Base-by-base conservation (phyloP, 169 alveolate genomes). In the Perkinsus marinus region DNA sequence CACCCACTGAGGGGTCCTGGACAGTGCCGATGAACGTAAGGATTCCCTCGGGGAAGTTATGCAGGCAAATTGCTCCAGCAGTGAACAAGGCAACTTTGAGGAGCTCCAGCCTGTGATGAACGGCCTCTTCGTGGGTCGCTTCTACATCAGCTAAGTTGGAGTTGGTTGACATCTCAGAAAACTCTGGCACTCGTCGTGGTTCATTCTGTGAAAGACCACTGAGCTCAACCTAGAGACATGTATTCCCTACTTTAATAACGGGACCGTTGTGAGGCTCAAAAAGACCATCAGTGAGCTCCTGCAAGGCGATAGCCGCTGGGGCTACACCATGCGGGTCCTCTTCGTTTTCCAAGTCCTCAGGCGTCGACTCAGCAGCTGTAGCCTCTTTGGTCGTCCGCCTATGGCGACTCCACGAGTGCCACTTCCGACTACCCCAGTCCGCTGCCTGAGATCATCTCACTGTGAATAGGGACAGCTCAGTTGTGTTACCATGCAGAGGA, bases 41-140 rank as follows among this genome's bases (percentile, higher is more conserved):
- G 36, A 91, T 22, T n/a, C 93, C 93, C 34, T 91, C 93, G 30
- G 93, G 93, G 68, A 91, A 91, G 90, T 91, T 91, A 89, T 91
- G 93, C 39, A 91, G 69, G 36, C 91, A 68, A 68, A 91, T 69
- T 6, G 93, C 93, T 0, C 36, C 38, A 37, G 90, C 91, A 36
- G 91, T 68, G 79, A 57, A 57, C 22, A 57, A 26, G 34, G 79
- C 79, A 13, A 57, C 79, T 57, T 57, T 57, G 22, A 57, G 79
- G 5, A 57, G 79, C 22, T 57, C 79, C 79, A 57, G 22, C 79
- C 22, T 57, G 34, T 57, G 79, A 57, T 57, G 34, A 16, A 30
- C 79, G 22, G 5, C 34, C 36, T 13, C 37, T 13, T 13, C 34
- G 5, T 13, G 37, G 3, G 5, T 0, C 79, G 7, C 79, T 30